Percentiles rank a stretch among this genome's conserved stretches.
Conservation (phyloP, 805 yeast genomes). For the Starmerella bombicola region DNA sequence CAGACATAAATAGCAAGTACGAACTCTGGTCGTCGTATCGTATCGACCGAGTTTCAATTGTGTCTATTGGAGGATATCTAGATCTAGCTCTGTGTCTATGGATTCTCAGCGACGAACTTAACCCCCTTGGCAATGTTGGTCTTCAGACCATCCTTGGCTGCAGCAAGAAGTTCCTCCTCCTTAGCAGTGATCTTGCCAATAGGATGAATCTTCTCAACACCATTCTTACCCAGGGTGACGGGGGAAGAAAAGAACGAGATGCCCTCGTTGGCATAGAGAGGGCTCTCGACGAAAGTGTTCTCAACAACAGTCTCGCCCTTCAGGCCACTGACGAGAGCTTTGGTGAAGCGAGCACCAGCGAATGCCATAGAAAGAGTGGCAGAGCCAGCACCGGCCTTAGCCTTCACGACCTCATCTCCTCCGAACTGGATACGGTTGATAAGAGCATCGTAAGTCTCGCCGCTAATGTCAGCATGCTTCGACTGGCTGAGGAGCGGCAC, state of each 20-base stretch:
- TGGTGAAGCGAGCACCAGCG: slow-evolving; percentile 75
- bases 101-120: slow-evolving; percentile 49
- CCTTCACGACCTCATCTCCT: slow-evolving; percentile 91
- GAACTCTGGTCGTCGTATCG: too few species aligned
- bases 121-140: slow-evolving; percentile 88
- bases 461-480: slow-evolving; percentile 46
- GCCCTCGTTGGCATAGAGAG: slow-evolving; percentile 76
- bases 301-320: slow-evolving; percentile 37
- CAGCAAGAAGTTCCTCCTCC: slow-evolving; percentile 73
- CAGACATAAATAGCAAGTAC: too few species aligned
- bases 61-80: neutral
- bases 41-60: too few species aligned
- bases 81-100: slow-evolving; percentile 22
- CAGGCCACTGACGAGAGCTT: slow-evolving; percentile 35
- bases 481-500: slow-evolving; percentile 81
- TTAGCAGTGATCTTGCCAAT: slow-evolving; percentile 62
- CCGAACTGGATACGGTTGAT: slow-evolving; percentile 88
- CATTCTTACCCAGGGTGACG: slow-evolving; percentile 85
- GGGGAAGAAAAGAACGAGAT: slow-evolving; percentile 92
- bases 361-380: slow-evolving; percentile 90
- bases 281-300: slow-evolving; percentile 51
- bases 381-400: slow-evolving; percentile 88
- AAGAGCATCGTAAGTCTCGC: slow-evolving; percentile 52
- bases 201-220: slow-evolving; percentile 70
- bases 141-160: slow-evolving; percentile 75